Evolutionary conservation across 352 stramenopile genomes (phyloP).

Genomic region (Globisporangium solare): DNA sequence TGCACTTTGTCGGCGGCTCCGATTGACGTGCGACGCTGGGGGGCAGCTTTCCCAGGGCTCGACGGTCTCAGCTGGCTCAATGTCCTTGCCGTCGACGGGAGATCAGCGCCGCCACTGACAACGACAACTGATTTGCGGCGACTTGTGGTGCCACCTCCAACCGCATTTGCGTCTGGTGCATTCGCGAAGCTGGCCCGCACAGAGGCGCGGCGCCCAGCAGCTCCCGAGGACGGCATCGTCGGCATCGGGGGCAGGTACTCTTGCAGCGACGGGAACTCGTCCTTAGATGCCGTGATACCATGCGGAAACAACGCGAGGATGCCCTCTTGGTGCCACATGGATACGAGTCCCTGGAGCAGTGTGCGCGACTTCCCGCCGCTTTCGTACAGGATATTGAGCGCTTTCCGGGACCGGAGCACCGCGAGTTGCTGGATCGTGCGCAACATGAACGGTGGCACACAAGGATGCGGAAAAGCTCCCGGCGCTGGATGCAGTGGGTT

Average conservation of each 20-base stretch:
- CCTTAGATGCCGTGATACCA: constrained; percentile 12
- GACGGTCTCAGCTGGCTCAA: background rate
- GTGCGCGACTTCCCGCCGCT: constrained; percentile 51
- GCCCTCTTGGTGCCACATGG: constrained; percentile 56
- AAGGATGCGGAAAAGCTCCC: constrained; percentile 42
- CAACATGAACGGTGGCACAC: constrained; percentile 54
- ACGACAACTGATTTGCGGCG: constrained; percentile 2
- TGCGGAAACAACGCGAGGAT: constrained; percentile 39
- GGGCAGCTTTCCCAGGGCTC: background rate
- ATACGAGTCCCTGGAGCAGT: constrained; percentile 55
- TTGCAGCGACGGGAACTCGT: constrained; percentile 38
- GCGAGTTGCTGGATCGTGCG: constrained; percentile 54
- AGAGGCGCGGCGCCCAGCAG: constrained; percentile 3
- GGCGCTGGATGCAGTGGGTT: constrained; percentile 55
- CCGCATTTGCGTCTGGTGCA: background rate
- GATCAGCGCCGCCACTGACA: background rate
- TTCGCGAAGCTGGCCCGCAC: constrained; percentile 9
- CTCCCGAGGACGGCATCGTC: background rate
- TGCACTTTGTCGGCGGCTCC: constrained; percentile 2
- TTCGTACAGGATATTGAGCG: constrained; percentile 47
- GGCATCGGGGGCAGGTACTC: constrained; percentile 23
- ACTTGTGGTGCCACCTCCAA: background rate
- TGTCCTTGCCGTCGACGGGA: background rate
- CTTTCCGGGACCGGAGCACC: constrained; percentile 47
- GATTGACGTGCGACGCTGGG: constrained; percentile 8